Conservation (phyloP, 768 basidiomycete genomes). For the Zangia roseola region DNA sequence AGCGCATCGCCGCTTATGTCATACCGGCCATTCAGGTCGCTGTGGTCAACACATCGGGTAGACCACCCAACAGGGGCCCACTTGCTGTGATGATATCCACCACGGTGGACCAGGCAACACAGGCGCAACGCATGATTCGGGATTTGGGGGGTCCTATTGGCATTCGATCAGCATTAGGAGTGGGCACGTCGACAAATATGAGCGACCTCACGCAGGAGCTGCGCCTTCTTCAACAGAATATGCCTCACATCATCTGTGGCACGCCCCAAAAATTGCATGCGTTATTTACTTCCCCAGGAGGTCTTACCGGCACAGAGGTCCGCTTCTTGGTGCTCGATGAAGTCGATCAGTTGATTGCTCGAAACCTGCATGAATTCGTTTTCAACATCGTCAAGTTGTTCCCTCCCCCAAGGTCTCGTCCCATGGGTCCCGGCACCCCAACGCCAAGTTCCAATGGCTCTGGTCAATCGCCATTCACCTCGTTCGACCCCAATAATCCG, state of each 20-base stretch:
- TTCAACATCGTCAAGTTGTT: conserved; percentile 90
- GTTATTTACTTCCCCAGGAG: conserved; percentile 78
- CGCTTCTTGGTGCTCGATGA: conserved; percentile 95
- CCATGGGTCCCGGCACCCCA: conserved; percentile 37
- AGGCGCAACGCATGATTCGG: conserved; percentile 92
- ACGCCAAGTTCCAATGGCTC: conserved; percentile 31
- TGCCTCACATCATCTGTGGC: conserved; percentile 94
- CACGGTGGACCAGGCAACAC: conserved; percentile 97
- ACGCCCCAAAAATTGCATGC: conserved; percentile 96
- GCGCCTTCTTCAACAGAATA: conserved; percentile 82
- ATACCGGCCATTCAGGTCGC: conserved; percentile 88
- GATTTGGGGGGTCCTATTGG: conserved; percentile 94
- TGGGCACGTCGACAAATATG: conserved; percentile 67
- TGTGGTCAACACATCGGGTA: conserved; percentile 57
- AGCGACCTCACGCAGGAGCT: conserved; percentile 72
- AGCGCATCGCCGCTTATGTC: conserved; percentile 95
- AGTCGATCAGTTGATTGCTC: conserved; percentile 96
- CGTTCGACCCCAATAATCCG: conserved; percentile 44
- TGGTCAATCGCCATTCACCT: conserved; percentile 45
- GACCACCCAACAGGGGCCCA: conserved; percentile 66
- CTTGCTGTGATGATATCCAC: conserved; percentile 94
- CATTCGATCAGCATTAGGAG: conserved; percentile 84
- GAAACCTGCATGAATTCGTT: conserved; percentile 94
- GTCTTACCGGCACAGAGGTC: conserved; percentile 79
- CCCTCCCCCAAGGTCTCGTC: conserved; percentile 80